Conservation (phyloP, 164 flowering plant species). For the Vitis rotundifolia region DNA sequence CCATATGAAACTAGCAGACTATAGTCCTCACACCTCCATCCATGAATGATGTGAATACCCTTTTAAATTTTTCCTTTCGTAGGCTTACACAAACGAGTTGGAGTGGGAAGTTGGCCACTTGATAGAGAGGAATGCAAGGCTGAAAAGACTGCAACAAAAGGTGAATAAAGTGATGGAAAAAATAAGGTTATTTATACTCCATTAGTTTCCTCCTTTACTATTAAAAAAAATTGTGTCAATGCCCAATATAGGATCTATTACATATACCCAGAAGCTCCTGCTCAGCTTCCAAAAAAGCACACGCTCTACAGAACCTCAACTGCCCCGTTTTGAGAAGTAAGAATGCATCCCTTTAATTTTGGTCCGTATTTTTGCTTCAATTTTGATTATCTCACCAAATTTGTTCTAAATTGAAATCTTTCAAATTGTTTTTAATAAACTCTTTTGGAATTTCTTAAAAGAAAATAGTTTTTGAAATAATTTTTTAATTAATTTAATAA, state of each 20-base stretch:
- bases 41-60: no score
- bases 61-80: constrained; percentile 1
- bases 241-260: background rate
- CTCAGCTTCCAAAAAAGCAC: constrained; percentile 38
- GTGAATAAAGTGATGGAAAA: constrained; percentile 9
- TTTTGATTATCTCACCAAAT: background rate
- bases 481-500: no score
- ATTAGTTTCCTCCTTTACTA: no score
- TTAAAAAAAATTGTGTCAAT: no score
- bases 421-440: no score
- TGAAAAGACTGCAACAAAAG: constrained; percentile 42
- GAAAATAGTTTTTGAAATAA: no score
- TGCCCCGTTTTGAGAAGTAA: constrained; percentile 58
- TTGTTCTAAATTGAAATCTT: no score
- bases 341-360: no score
- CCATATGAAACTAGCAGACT: background rate
- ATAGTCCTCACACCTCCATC: no score
- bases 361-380: background rate
- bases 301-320: constrained; percentile 44
- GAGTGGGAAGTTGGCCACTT: constrained; percentile 55
- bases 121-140: constrained; percentile 58
- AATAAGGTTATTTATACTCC: no score
- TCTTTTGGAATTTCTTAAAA: no score
- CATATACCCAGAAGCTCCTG: constrained; percentile 18
- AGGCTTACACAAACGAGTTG: constrained; percentile 70